Evolutionary conservation across 2,329 filamentous ascomycete species (phyloP).

Genomic region (Botrytis aclada): DNA sequence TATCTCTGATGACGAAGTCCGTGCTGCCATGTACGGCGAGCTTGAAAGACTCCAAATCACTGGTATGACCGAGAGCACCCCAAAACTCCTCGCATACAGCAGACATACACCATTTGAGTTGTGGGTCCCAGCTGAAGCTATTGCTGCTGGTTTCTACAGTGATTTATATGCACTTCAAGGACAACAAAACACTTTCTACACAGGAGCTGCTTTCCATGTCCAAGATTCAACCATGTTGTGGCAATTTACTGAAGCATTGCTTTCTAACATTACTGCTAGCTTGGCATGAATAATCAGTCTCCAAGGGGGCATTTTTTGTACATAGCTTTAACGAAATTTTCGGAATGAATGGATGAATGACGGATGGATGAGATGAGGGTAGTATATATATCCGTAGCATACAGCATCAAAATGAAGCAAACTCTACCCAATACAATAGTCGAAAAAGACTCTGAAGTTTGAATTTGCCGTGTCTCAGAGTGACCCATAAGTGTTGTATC

Average conservation of each 20-base stretch:
- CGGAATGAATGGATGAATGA: background rate
- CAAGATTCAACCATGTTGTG: constrained; percentile 38
- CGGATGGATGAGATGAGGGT: background rate
- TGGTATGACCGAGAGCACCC: constrained; percentile 16
- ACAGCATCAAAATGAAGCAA: background rate
- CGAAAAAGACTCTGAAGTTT: background rate
- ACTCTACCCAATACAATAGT: background rate
- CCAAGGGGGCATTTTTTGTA: background rate
- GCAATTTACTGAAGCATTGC: constrained; percentile 34
- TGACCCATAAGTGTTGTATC: background rate
- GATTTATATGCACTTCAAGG: constrained; percentile 45
- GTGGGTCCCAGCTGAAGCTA: constrained; percentile 36
- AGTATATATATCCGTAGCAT: background rate
- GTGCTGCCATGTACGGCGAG: constrained; percentile 22
- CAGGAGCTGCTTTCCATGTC: constrained; percentile 42
- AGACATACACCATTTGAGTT: constrained; percentile 30
- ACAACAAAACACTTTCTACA: constrained; percentile 45
- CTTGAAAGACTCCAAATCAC: constrained; percentile 20
- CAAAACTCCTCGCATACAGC: constrained; percentile 22
- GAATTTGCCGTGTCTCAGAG: background rate
- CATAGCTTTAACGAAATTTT: background rate
- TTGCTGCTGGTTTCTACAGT: constrained; percentile 43
- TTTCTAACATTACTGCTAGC: constrained; percentile 23
- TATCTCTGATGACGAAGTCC: constrained; percentile 22
- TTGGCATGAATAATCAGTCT: background rate